Evolutionary conservation across 2,329 filamentous ascomycete genomes (phyloP), one percentile per base, ranked within the genome.

Genomic region (Emergomyces pasteurianus): DNA sequence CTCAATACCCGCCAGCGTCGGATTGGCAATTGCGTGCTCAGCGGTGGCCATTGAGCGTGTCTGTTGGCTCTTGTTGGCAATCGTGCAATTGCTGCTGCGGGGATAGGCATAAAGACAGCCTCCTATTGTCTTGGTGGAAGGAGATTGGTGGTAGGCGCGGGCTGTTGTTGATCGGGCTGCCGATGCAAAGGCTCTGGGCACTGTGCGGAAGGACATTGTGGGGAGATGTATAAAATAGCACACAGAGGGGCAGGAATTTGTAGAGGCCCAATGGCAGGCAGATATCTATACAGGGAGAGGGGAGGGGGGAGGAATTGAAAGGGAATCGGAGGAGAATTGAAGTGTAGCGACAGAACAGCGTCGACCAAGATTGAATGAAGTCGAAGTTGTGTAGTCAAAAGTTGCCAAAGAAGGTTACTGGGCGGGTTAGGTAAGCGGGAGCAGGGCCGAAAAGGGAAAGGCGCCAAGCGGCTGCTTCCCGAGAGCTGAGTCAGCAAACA

Each of bases 1-100:
- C 86, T 99, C 94, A 74, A 99, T 97, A 80, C 95, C 91, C 78
- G 90, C 89, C 73, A 99, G 85, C 62, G 90, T 96, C 69, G 95
- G 94, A 82, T 96, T 97, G 73, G 92, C 95, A 79, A 99, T 95
- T 75, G 92, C 92, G 77, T 96, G 91, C 69, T 89, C 89, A 70
- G 88, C 85, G 71, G 84, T 80, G 73, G 73, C 70, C 52, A 65
- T 63, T 55, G 68, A 65, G 66, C 82, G 80, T 65, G 75, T 76
- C 73, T 81, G 79, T 73, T 82, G 78, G 66, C 36, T 56, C 28
- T 23, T 42, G 54, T 23, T 23, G 36, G 34, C n/a, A 14, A 26
- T 47, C 21, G 43, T 21, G 52, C 31, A 36, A 56, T 43, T 56
- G 54, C 21, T 43, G 21, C 54, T 56, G 12, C 72, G 72, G 74